These are phyloP conservation scores for Puccinia sorghi DNA, from an alignment of 1,284 basidiomycete species.

Conservation along the genomic window DNA sequence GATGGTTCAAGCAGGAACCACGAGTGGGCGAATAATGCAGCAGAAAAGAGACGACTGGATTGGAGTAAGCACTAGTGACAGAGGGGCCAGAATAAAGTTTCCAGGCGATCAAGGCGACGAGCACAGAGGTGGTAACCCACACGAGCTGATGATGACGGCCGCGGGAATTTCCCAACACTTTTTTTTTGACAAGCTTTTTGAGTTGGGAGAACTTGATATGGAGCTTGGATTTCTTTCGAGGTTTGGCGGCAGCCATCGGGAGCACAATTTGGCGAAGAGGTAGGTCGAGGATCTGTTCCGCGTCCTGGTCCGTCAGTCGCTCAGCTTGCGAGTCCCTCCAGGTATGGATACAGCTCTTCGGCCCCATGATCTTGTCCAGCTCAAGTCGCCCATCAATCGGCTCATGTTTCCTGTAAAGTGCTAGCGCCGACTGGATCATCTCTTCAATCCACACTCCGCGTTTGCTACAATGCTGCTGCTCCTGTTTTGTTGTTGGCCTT, in stretches of 20 bases:
- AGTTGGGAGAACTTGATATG: neutral
- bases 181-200: neutral
- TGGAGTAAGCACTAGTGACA: neutral
- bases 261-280: constrained; percentile 12
- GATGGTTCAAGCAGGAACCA: neutral
- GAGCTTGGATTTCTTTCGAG: neutral
- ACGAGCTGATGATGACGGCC: neutral
- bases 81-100: neutral
- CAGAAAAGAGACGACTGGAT: neutral
- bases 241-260: neutral
- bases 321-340: constrained; percentile 49
- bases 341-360: constrained; percentile 54
- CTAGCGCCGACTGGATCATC: constrained; percentile 52
- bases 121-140: neutral
- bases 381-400: constrained; percentile 44
- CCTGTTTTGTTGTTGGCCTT: neutral
- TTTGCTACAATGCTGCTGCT: neutral
- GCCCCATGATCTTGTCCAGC: constrained; percentile 54
- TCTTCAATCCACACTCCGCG: constrained; percentile 51
- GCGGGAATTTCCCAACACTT: too few relatives aligned
- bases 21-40: neutral
- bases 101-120: neutral
- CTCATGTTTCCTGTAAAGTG: constrained; percentile 51
- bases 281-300: constrained; percentile 51
- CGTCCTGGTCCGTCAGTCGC: constrained; percentile 51